Evolutionary conservation across 306 rosid species (phyloP).

Genomic region (Sicyos baderoa): DNA sequence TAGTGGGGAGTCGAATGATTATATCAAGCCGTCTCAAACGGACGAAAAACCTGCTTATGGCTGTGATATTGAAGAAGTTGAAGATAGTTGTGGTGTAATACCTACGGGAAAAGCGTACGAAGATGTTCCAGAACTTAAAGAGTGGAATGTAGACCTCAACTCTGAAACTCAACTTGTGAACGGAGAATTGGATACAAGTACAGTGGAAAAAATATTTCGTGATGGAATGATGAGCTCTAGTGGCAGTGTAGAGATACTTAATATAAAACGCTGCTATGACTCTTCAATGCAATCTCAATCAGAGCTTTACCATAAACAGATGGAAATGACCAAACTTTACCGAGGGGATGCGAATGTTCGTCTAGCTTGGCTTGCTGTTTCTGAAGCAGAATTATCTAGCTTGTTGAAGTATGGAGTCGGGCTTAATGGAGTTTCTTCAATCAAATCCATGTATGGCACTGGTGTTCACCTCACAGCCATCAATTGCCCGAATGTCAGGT

Average conservation of each 20-base stretch:
- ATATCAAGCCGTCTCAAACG: slow-evolving; percentile 32
- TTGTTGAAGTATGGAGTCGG: slow-evolving; percentile 60
- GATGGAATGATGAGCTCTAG: slow-evolving; percentile 44
- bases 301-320: slow-evolving; percentile 74
- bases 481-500: slow-evolving; percentile 24
- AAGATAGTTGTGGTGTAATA: slow-evolving; percentile 42
- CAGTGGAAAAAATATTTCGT: slow-evolving; percentile 52
- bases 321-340: slow-evolving; percentile 44
- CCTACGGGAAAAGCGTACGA: slow-evolving; percentile 11
- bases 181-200: slow-evolving; percentile 36
- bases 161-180: slow-evolving; percentile 20
- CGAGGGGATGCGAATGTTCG: slow-evolving; percentile 63
- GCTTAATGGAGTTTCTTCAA: slow-evolving; percentile 34
- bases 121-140: background rate
- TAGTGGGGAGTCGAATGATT: slow-evolving; percentile 72
- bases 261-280: slow-evolving; percentile 39
- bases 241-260: slow-evolving; percentile 36
- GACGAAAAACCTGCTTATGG: slow-evolving; percentile 33
- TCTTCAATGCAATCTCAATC: slow-evolving; percentile 37
- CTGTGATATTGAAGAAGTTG: slow-evolving; percentile 39
- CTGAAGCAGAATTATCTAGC: slow-evolving; percentile 46
- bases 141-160: slow-evolving; percentile 1
- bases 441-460: slow-evolving; percentile 23
- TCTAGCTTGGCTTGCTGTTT: slow-evolving; percentile 74
- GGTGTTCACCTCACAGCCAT: slow-evolving; percentile 30